These are phyloP conservation scores for Pseudogymnoascus sp. DNA, from an alignment of 2,329 filamentous ascomycete genomes.

Conservation along the genomic window DNA sequence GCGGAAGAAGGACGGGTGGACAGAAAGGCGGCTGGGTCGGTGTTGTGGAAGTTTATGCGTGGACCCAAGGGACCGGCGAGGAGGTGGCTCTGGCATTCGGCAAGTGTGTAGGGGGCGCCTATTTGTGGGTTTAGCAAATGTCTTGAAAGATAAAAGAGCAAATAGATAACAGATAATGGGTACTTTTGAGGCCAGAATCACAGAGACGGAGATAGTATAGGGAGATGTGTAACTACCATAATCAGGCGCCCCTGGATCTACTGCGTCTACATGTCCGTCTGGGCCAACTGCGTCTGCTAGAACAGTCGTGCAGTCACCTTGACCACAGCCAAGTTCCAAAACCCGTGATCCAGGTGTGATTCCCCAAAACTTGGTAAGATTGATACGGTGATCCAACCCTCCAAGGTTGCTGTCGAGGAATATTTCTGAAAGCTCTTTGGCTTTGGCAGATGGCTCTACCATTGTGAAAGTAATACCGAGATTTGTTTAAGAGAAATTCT, in stretches of 20 bases:
- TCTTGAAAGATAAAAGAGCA: background rate
- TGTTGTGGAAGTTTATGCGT: constrained; percentile 38
- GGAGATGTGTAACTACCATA: constrained; percentile 33
- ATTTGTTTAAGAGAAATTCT: background rate
- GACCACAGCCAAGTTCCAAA: constrained; percentile 53
- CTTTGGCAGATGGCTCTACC: constrained; percentile 1
- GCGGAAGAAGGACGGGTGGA: constrained; percentile 14
- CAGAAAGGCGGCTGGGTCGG: constrained; percentile 33
- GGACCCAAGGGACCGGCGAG: constrained; percentile 33
- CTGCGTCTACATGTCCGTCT: constrained; percentile 39
- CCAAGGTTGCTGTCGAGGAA: constrained; percentile 2
- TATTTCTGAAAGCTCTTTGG: background rate
- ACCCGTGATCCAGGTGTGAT: constrained; percentile 36
- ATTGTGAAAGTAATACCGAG: background rate
- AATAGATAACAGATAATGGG: background rate
- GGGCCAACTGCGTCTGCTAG: constrained; percentile 43
- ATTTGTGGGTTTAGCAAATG: constrained; percentile 5
- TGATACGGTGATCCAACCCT: constrained; percentile 29
- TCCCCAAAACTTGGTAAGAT: constrained; percentile 31
- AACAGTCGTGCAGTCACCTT: constrained; percentile 49
- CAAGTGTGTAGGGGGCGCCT: constrained; percentile 42
- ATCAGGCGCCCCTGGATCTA: constrained; percentile 44
- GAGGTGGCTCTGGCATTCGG: constrained; percentile 41
- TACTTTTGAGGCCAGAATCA: background rate
- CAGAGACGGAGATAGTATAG: constrained; percentile 4